Evolutionary conservation across 768 basidiomycete genomes (phyloP), one percentile per base, ranked within the genome.

Genomic region (Termitomyces sp.): DNA sequence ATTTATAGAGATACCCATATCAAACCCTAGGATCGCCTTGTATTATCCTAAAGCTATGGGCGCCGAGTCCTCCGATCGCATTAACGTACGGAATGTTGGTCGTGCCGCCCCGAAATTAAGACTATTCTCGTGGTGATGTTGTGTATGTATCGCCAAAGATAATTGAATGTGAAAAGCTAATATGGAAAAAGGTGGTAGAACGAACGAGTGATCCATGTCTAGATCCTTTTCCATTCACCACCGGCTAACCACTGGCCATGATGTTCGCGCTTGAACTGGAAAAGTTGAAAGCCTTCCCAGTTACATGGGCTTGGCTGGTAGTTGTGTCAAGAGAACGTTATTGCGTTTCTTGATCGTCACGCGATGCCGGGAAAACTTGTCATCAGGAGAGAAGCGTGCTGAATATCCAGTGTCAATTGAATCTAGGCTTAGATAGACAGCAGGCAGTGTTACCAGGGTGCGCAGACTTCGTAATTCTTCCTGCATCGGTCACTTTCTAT

Each of bases 351-450:
- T 98, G 71, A 98, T 89, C 6, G 94, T 97, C 63, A 98, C 95
- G 62, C 97, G 91, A 71, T 99, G 96, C 64, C 95, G 85, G 63
- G 95, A 96, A 78, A 96, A 98, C 79, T 98, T 98, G 85, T 98
- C 96, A 74, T 99, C 97, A 12, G 96, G 96, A 15, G 96, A 98
- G 78, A 98, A 98, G 44, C 97, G 94, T 16, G 96, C 96, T 97
- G 60, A n/a, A 54, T 28, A 44, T 20, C 18, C n/a, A 38, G 15
- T 51, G 46, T 61, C 24, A 60, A 24, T 61, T 57, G 49, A 35
- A 44, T 46, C 36, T 61, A 55, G 55, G 18, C 18, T 59, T n/a
- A 8, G 53, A 40, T 49, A 53, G 52, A 51, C 20, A 55, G 42
- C 28, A 46, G 28, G 12, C 28, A 24, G 20, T 71, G 84, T 61